Percentiles rank a stretch among this genome's conserved stretches.
phyloP scores from a whole-genome alignment of 2,329 filamentous ascomycete genomes.

The Pseudocercospora eumusae region DNA sequence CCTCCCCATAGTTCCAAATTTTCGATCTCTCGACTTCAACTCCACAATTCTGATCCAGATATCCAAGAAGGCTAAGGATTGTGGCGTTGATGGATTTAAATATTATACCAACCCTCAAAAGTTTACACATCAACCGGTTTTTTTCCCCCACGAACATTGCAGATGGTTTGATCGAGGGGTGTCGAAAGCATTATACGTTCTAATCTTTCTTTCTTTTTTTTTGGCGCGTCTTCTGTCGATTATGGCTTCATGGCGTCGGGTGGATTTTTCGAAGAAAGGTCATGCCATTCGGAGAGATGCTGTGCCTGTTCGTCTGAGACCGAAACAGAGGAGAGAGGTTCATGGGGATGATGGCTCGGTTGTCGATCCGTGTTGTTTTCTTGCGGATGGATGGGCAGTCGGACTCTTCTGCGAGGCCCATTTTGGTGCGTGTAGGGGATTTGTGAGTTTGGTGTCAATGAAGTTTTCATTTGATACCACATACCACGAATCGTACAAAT shows the following conservation, averaged over 20 bases:
- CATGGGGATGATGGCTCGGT: constrained; percentile 4
- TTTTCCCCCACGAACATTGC: too few relatives aligned
- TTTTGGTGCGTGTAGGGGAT: not conserved
- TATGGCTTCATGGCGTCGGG: constrained; percentile 6
- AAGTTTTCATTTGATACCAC: not conserved
- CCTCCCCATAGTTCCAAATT: not conserved
- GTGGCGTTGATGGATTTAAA: constrained; percentile 25
- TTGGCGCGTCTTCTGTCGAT: too few relatives aligned
- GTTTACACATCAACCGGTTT: too few relatives aligned
- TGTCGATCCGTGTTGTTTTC: constrained; percentile 14
- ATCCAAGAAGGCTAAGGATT: not conserved
- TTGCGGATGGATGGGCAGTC: constrained; percentile 2
- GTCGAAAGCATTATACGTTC: too few relatives aligned
- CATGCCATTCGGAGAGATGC: constrained; percentile 11
- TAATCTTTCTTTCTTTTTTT: too few relatives aligned
- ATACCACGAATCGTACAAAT: not conserved
- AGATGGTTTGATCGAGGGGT: too few relatives aligned
- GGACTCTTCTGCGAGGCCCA: constrained; percentile 12
- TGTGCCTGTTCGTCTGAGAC: constrained; percentile 13
- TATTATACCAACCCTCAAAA: too few relatives aligned
- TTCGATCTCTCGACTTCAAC: not conserved
- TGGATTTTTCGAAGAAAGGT: not conserved
- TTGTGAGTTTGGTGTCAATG: not conserved
- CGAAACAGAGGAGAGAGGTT: constrained; percentile 10
- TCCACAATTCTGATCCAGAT: not conserved